Base-by-base conservation (phyloP, 2,329 filamentous ascomycete genomes). In the Calonectria hawksworthii region DNA sequence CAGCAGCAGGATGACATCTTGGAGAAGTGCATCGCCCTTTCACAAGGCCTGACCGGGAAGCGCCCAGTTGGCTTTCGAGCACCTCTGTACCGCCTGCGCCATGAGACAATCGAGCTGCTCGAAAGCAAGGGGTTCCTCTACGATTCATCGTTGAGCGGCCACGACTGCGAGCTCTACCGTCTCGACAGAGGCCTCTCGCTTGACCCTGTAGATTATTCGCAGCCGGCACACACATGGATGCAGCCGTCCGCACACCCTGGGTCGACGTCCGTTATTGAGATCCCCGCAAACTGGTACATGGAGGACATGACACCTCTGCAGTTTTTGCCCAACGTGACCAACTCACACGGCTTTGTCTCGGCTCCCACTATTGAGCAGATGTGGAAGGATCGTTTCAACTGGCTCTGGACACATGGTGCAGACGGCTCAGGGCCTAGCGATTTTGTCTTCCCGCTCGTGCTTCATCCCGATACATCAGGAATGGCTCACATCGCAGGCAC, bases 211-310 rank as follows among this genome's bases (percentile, higher is more conserved):
- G 68, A 70, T n/a, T 70, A 63, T 36, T 34, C 36, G 23, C 68
- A 61, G 13, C 52, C 52, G 16, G 68, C 68, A 7, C 36, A 63
- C 36, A 70, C 68, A 44, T 70, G 68, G 68, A 70, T 70, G 68
- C 52, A 63, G 26, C 68, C 68, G n/a, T 70, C 68, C 0, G 64
- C 68, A 21, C 50, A 54, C 21, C 54, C 72, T 4, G 38, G n/a
- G 4, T 54, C 59, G 5, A 52, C 38, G 0, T 59, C 67, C 7
- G 52, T 74, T 11, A 44, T 76, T 9, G 74, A 76, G 51, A 72
- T 76, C 52, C 74, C 72, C 4, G 56, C 56, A 7, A 74, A 70
- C 59, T 76, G 74, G 74, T 76, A 76, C 64, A 76, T 69, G 64
- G 74, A 76, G 59, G 74, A 76, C 32, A 72, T 72, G 65, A 76